Evolutionary conservation across 2,329 filamentous ascomycete species (phyloP).

Genomic region (Exophiala xenobiotica): DNA sequence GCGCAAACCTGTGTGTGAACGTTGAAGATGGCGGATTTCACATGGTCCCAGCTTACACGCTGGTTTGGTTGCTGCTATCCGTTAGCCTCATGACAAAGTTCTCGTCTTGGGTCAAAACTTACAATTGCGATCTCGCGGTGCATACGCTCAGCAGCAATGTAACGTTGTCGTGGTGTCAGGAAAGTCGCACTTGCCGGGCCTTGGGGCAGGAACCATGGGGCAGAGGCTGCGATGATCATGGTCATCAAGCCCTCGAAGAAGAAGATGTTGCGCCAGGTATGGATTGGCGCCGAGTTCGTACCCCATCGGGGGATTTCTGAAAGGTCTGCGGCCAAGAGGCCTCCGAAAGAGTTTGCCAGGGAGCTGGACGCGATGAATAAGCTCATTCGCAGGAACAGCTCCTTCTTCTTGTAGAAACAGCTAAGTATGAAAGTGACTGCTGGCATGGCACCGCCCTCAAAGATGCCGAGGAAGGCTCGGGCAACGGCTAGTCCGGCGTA

Average conservation of each 20-base stretch:
- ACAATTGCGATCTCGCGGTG: slow-evolving; percentile 21
- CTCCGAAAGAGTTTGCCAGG: slow-evolving; percentile 53
- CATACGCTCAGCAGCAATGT: slow-evolving; percentile 23
- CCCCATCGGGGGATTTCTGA: slow-evolving; percentile 36
- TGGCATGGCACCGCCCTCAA: slow-evolving; percentile 38
- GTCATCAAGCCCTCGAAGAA: slow-evolving; percentile 54
- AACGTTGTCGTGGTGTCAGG: slow-evolving; percentile 30
- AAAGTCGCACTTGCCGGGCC: slow-evolving; percentile 44
- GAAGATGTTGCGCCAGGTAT: slow-evolving; percentile 54
- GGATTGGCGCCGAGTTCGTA: slow-evolving; percentile 17
- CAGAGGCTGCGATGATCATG: slow-evolving; percentile 40
- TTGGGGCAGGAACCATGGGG: slow-evolving; percentile 47
- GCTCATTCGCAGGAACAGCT: slow-evolving; percentile 45
- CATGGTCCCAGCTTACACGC: slow-evolving; percentile 22
- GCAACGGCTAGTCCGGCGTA: slow-evolving; percentile 51
- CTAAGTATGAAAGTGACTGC: slow-evolving; percentile 61
- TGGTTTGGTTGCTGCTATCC: slow-evolving; percentile 23
- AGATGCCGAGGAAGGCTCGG: slow-evolving; percentile 50
- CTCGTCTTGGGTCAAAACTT: slow-evolving; percentile 4
- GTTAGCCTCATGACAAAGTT: slow-evolving; percentile 11
- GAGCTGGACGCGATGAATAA: slow-evolving; percentile 50
- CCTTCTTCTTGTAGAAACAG: slow-evolving; percentile 54
- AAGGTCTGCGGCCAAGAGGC: slow-evolving; percentile 52
- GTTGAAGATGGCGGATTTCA: slow-evolving; percentile 28
- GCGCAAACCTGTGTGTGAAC: slow-evolving; percentile 28